phyloP scores from a whole-genome alignment of 2,329 filamentous ascomycete genomes.

The Colletotrichum tropicale region DNA sequence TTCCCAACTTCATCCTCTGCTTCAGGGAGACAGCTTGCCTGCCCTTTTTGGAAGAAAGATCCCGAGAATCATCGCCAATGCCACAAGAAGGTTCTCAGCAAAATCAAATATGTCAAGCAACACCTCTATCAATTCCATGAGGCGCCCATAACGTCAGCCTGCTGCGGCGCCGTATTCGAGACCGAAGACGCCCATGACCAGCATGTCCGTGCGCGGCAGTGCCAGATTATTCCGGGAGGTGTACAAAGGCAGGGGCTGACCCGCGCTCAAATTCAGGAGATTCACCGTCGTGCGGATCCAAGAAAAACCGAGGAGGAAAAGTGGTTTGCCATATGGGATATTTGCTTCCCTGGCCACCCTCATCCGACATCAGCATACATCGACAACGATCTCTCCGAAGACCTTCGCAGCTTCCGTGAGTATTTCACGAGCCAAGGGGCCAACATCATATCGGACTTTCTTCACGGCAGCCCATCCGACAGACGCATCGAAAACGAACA shows the following conservation, averaged over 20 bases:
- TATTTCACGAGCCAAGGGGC: neutral
- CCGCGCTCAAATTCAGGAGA: slow-evolving; percentile 21
- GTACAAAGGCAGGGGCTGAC: neutral
- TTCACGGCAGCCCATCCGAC: neutral
- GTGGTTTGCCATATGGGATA: slow-evolving; percentile 33
- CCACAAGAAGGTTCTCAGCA: slow-evolving; percentile 28
- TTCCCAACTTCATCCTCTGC: neutral
- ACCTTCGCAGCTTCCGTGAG: slow-evolving; percentile 1
- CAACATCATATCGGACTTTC: neutral
- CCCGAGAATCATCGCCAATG: slow-evolving; percentile 28
- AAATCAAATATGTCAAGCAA: slow-evolving; percentile 33
- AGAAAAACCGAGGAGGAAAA: slow-evolving; percentile 25
- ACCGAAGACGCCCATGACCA: slow-evolving; percentile 23
- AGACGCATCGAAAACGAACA: neutral
- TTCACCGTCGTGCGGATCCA: slow-evolving; percentile 20
- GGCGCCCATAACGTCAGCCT: slow-evolving; percentile 29
- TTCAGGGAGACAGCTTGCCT: slow-evolving; percentile 21
- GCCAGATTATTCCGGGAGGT: neutral
- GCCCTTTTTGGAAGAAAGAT: slow-evolving; percentile 35
- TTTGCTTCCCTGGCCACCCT: slow-evolving; percentile 24
- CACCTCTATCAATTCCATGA: slow-evolving; percentile 29
- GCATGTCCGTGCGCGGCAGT: slow-evolving; percentile 20
- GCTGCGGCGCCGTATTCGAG: slow-evolving; percentile 26
- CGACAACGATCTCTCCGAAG: slow-evolving; percentile 14
- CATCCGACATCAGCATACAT: slow-evolving; percentile 27